These are phyloP conservation scores for Aspergillus hortae DNA, from an alignment of 2,329 filamentous ascomycete species.

Conservation along the genomic window DNA sequence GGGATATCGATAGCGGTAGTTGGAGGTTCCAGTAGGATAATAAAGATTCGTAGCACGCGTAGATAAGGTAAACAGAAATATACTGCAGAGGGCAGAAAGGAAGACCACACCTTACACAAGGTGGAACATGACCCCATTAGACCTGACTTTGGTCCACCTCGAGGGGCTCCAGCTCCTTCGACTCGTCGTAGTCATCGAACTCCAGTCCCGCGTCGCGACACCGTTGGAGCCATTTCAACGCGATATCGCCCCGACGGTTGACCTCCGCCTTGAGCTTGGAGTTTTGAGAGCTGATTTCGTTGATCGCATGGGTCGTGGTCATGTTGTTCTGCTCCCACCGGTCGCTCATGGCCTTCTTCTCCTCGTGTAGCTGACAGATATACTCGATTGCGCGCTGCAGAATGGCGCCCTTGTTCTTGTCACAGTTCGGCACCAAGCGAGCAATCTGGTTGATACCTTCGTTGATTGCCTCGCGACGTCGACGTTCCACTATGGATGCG, in stretches of 20 bases:
- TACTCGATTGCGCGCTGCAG: conserved; percentile 89
- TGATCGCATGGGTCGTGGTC: conserved; percentile 49
- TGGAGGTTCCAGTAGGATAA: conserved; percentile 19
- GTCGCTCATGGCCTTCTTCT: conserved; percentile 41
- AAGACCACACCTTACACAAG: background rate
- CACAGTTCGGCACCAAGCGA: conserved; percentile 94
- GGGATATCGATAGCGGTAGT: background rate
- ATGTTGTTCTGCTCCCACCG: conserved; percentile 43
- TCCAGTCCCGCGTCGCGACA: conserved; percentile 46
- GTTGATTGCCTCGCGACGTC: conserved; percentile 95
- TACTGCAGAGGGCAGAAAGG: conserved; percentile 3
- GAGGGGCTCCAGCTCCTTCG: conserved; percentile 38
- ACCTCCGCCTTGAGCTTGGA: conserved; percentile 94
- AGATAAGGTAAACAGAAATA: conserved; percentile 6
- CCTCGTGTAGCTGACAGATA: conserved; percentile 72
- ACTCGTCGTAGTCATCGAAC: conserved; percentile 48
- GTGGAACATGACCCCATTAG: background rate
- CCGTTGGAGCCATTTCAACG: conserved; percentile 45
- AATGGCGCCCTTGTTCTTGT: conserved; percentile 99
- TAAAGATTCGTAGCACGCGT: conserved; percentile 27
- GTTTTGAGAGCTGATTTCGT: conserved; percentile 90
- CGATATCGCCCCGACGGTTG: conserved; percentile 75
- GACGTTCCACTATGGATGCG: conserved; percentile 72
- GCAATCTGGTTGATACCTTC: conserved; percentile 97
- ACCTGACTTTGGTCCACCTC: conserved; percentile 31